phyloP scores from a whole-genome alignment of 2,329 filamentous ascomycete species.

The Thermoascus crustaceus region DNA sequence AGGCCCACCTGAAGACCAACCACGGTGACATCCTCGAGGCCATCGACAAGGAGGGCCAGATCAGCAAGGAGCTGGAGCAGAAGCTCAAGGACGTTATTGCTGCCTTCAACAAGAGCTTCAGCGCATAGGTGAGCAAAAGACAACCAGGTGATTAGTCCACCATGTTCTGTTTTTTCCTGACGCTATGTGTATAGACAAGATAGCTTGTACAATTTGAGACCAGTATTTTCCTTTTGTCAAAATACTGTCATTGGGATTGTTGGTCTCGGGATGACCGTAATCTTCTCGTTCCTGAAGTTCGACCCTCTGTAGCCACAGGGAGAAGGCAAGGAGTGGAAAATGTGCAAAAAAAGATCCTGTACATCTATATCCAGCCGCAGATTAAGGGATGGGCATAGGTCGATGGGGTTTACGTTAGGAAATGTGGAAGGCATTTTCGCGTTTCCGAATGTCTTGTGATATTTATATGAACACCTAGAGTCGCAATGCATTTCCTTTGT shows the following conservation, averaged over 20 bases:
- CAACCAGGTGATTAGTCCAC: constrained; percentile 23
- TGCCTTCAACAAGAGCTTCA: constrained; percentile 92
- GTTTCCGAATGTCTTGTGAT: neutral
- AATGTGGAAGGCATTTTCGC: constrained; percentile 7
- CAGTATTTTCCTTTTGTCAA: constrained; percentile 29
- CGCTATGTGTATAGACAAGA: constrained; percentile 38
- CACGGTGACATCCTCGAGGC: constrained; percentile 72
- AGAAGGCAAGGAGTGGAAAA: constrained; percentile 15
- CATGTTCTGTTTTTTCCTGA: constrained; percentile 32
- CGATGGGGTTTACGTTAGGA: constrained; percentile 8
- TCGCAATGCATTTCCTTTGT: too few relatives aligned
- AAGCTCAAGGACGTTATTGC: constrained; percentile 59
- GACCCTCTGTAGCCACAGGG: neutral
- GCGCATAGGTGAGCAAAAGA: constrained; percentile 34
- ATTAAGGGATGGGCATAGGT: constrained; percentile 20
- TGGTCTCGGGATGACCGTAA: too few relatives aligned
- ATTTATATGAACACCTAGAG: too few relatives aligned
- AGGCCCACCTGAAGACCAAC: constrained; percentile 84
- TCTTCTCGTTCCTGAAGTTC: constrained; percentile 1
- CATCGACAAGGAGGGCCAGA: constrained; percentile 90
- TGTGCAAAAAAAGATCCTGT: constrained; percentile 34
- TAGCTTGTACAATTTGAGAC: constrained; percentile 40
- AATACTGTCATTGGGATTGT: neutral
- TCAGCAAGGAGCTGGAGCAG: constrained; percentile 81
- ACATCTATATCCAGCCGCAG: constrained; percentile 33